Conservation (phyloP, 345 rosid species). For the Cardamine chenopodiifolia region DNA sequence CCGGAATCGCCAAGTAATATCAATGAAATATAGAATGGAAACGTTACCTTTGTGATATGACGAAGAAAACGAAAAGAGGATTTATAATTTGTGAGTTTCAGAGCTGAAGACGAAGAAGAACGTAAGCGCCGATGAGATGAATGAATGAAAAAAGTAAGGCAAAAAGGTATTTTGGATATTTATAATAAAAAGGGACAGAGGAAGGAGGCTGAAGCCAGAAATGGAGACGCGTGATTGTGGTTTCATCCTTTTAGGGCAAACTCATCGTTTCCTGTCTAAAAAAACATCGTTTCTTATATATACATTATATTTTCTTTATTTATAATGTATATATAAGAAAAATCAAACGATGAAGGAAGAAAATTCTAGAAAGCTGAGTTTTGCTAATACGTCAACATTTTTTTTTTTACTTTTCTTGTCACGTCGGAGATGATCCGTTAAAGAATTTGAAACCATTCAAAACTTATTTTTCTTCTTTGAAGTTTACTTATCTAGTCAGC, state of each 20-base stretch:
- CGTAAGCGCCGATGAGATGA: slow-evolving; percentile 13
- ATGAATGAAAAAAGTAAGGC: slow-evolving; percentile 5
- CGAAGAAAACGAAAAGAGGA: neutral
- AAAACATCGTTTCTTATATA: too few relatives aligned
- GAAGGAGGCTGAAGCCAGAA: slow-evolving; percentile 27
- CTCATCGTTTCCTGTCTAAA: slow-evolving; percentile 27
- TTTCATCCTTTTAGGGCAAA: slow-evolving; percentile 30
- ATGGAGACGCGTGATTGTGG: slow-evolving; percentile 31
- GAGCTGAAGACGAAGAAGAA: neutral
- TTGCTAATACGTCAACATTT: neutral
- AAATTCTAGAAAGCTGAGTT: neutral
- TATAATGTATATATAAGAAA: neutral
- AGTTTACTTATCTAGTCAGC: neutral
- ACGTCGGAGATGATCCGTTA: neutral
- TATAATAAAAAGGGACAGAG: neutral
- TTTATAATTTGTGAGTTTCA: neutral
- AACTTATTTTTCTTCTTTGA: neutral
- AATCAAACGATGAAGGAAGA: neutral
- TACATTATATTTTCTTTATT: too few relatives aligned
- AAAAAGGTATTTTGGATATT: neutral
- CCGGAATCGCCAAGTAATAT: neutral
- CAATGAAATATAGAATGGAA: neutral
- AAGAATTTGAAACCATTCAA: neutral
- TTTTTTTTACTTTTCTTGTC: neutral
- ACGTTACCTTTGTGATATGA: neutral